Percentiles rank a stretch among this genome's conserved stretches.
Conservation (phyloP, 371 early-diverging fungal species). For the Syncephalastrum sp. region DNA sequence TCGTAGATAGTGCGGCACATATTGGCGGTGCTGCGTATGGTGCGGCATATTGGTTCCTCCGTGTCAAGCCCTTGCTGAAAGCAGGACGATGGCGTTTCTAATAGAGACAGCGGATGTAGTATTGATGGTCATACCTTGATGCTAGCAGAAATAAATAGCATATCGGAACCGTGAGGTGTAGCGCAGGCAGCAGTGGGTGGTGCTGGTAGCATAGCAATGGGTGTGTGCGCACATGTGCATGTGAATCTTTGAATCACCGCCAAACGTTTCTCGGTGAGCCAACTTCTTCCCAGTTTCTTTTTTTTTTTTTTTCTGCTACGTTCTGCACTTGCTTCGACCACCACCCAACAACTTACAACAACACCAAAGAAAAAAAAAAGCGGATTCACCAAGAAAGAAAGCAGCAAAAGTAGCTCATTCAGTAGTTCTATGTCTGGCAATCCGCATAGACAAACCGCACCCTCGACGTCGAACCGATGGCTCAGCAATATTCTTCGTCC, state of each 20-base stretch:
- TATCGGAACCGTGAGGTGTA: too few species aligned
- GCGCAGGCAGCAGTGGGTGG: too few species aligned
- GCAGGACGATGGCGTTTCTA: constrained; percentile 32
- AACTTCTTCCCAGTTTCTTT: constrained; percentile 1
- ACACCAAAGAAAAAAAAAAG: background rate
- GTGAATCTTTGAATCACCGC: too few species aligned
- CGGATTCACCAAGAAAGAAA: constrained; percentile 4
- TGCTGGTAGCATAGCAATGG: too few species aligned
- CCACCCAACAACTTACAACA: background rate
- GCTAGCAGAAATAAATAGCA: too few species aligned
- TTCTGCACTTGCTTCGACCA: constrained; percentile 3
- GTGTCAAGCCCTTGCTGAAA: constrained; percentile 44
- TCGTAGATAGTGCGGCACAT: constrained; percentile 59
- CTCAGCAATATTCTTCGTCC: constrained; percentile 47
- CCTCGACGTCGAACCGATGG: constrained; percentile 33
- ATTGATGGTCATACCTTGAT: too few species aligned
- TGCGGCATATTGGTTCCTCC: constrained; percentile 51
- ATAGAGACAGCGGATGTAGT: background rate
- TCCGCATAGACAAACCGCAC: constrained; percentile 21
- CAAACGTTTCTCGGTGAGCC: too few species aligned
- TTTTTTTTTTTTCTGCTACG: constrained; percentile 14
- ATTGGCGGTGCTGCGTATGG: constrained; percentile 59
- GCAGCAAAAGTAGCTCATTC: background rate
- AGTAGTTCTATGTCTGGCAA: constrained; percentile 24
- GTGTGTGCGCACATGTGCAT: too few species aligned